Evolutionary conservation across 75 land plant genomes (phyloP), one percentile per base, ranked within the genome.

Genomic region (Selaginella tamariscina): DNA sequence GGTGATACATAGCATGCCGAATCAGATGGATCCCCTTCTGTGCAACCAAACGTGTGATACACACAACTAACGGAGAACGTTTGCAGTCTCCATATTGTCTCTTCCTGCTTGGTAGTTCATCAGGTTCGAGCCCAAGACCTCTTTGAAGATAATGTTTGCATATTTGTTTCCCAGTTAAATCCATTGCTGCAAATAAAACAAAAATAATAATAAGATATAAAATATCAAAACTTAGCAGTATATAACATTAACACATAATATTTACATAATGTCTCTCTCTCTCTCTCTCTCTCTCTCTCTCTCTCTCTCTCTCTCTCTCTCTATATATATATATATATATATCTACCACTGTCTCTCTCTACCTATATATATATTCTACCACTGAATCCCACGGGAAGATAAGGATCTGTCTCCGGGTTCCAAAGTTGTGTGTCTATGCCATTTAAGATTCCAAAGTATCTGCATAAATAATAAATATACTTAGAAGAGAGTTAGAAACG

Each of bases 1-100:
- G 69, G 56, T 60, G 77, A 24, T 67, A 72, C n/a, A 82, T 73
- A 26, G 87, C 87, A 76, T 80, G 71, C 22, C 74, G 69, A 32
- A 85, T 82, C 67, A 85, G 78, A 73, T 85, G 87, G 65, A 85
- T 84, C 55, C 87, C 87, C 70, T 85, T 85, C 54, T 85, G 87
- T 66, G 85, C 76, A 32, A 85, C 87, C 69, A 85, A 67, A 74
- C 87, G 29, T 26, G 80, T 82, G 26, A 85, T 82, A 66, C 87
- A 85, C 15, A 85, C 74, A 68, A 85, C 78, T 56, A 85, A 60
- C 0, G 87, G 87, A 26, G 68, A 68, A 20, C 30, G 24, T 5
- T 31, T 54, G 22, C 11, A 27, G n/a, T 68, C 56, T 15, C 56
- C 44, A 27, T 30, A 30, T 13, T 23, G 1, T n/a, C 29, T 32